These are phyloP conservation scores for Neurospora sp. DNA, from an alignment of 2,329 filamentous ascomycete genomes.

Conservation along the genomic window DNA sequence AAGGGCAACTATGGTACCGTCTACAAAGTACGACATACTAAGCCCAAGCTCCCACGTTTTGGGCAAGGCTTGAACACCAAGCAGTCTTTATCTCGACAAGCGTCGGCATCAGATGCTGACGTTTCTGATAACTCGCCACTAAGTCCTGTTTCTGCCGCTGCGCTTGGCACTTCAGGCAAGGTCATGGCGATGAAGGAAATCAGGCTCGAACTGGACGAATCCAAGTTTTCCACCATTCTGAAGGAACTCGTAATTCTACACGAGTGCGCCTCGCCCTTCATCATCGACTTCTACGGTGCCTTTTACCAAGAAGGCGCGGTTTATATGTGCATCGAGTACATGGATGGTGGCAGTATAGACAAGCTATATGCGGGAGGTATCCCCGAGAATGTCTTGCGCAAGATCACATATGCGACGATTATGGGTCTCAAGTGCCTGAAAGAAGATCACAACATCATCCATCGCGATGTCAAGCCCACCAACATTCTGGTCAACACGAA, in stretches of 20 bases:
- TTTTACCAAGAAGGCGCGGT: conserved; percentile 99
- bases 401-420: conserved; percentile 82
- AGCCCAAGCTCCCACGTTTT: conserved; percentile 48
- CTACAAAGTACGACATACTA: conserved; percentile 86
- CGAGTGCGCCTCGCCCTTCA: conserved; percentile 88
- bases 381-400: conserved; percentile 77
- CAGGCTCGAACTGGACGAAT: conserved; percentile 86
- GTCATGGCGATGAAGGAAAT: conserved; percentile 99
- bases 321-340: conserved; percentile 98
- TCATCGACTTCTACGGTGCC: conserved; percentile 97
- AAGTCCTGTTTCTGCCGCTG: conserved; percentile 13
- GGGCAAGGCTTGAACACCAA: conserved; percentile 45
- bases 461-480: conserved; percentile 97
- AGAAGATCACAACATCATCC: conserved; percentile 98
- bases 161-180: conserved; percentile 52
- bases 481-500: conserved; percentile 88
- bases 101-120: conserved; percentile 24
- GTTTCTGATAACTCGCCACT: conserved; percentile 23
- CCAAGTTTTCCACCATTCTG: conserved; percentile 92
- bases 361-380: conserved; percentile 88
- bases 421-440: conserved; percentile 90
- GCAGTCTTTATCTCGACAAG: conserved; percentile 16
- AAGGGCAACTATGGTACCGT: conserved; percentile 99
- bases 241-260: conserved; percentile 97
- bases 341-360: conserved; percentile 97